A percentile compares a stretch with the other conserved stretches of the same genome.
Evolutionary conservation across 495 filamentous ascomycete species (phyloP).

Genomic region (Neurospora sp.): DNA sequence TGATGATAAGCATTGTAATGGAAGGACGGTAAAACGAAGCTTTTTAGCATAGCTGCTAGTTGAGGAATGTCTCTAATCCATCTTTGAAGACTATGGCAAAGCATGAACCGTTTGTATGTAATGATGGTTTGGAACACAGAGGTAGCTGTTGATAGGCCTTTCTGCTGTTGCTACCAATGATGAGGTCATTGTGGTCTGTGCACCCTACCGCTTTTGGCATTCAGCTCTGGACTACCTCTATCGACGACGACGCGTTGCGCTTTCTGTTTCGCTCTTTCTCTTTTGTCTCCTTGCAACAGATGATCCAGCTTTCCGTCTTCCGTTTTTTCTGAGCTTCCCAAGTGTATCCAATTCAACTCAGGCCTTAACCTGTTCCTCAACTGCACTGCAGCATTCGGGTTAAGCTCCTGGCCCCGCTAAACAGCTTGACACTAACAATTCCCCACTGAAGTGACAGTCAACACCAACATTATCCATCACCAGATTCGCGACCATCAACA

Average conservation of each 20-base stretch:
- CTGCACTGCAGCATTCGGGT: not conserved
- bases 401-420: not conserved
- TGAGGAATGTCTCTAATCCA: not conserved
- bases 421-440: not conserved
- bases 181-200: not conserved
- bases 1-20: not conserved
- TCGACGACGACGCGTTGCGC: not conserved
- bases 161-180: not conserved
- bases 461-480: not conserved
- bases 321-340: too few relatives aligned
- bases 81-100: not conserved
- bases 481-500: not conserved
- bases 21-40: not conserved
- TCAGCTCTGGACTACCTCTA: not conserved
- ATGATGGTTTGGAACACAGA: not conserved
- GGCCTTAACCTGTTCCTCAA: not conserved
- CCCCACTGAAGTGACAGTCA: not conserved
- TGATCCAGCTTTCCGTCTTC: not conserved
- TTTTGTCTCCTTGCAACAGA: not conserved
- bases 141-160: not conserved
- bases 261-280: not conserved
- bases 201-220: not conserved
- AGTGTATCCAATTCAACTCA: not conserved
- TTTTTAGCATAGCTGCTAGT: not conserved
- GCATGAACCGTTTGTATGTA: not conserved